These are phyloP conservation scores for Chenopodium suecicum DNA, from an alignment of 148 eudicot genomes.

Conservation along the genomic window DNA sequence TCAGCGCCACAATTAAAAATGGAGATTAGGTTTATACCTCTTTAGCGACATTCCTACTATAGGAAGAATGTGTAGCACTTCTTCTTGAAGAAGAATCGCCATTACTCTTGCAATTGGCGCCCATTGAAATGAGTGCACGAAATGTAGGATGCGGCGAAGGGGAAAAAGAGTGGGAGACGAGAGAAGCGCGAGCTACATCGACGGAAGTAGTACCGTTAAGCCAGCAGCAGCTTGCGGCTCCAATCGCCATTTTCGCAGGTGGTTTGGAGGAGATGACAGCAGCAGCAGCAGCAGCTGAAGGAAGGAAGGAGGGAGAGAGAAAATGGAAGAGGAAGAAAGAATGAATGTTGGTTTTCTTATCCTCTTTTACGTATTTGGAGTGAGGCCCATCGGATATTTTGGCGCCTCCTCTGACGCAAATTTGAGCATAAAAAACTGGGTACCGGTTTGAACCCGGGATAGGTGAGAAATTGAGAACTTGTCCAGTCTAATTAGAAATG, in stretches of 20 bases:
- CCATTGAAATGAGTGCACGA: constrained; percentile 16
- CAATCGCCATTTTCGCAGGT: constrained; percentile 22
- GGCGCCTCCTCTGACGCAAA: background rate
- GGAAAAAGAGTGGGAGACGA: constrained; percentile 15
- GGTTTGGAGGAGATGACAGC: background rate
- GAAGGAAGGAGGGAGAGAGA: background rate
- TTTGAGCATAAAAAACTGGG: too few species aligned
- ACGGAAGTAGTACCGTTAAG: constrained; percentile 16
- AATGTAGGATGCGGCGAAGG: background rate
- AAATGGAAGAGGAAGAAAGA: background rate
- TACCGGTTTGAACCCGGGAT: too few species aligned
- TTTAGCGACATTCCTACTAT: background rate
- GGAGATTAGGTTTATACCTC: constrained; percentile 15
- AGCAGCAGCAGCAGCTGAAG: background rate
- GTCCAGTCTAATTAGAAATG: too few species aligned
- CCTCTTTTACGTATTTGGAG: constrained; percentile 1
- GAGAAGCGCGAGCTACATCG: constrained; percentile 18
- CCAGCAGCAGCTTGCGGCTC: constrained; percentile 24
- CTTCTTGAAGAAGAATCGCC: background rate
- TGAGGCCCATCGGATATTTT: constrained; percentile 12
- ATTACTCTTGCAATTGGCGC: background rate
- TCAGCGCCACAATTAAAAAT: too few species aligned
- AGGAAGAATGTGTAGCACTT: background rate
- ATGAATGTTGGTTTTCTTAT: constrained; percentile 9
- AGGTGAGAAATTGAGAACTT: too few species aligned